Evolutionary conservation across 306 rosid species (phyloP).

Genomic region (Lotus japonicus): DNA sequence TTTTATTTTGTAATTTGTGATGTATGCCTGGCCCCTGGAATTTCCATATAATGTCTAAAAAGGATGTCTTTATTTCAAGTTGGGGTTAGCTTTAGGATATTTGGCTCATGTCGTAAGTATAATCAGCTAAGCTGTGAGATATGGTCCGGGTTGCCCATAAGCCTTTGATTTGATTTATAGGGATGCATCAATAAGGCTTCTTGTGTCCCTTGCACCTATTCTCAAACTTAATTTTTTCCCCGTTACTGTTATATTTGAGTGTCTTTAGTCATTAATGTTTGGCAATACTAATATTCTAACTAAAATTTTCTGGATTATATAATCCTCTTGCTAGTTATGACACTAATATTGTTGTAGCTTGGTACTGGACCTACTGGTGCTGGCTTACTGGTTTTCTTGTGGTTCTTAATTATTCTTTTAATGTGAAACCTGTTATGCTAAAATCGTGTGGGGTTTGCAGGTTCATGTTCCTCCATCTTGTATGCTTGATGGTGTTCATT

Average conservation of each 20-base stretch:
- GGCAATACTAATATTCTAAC: background rate
- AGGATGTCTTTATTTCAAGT: background rate
- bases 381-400: background rate
- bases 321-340: background rate
- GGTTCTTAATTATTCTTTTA: conserved; percentile 3
- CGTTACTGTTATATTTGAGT: conserved; percentile 5
- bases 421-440: background rate
- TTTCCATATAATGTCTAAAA: background rate
- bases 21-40: background rate
- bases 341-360: background rate
- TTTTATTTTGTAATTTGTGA: background rate
- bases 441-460: conserved; percentile 42
- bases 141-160: background rate
- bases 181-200: background rate
- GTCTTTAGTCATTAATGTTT: background rate
- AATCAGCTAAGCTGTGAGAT: background rate
- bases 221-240: background rate
- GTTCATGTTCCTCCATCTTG: conserved; percentile 94
- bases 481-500: conserved; percentile 97
- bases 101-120: background rate
- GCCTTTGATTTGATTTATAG: background rate
- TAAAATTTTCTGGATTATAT: background rate
- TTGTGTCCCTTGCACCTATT: background rate
- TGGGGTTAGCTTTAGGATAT: background rate
- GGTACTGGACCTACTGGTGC: background rate